Conservation (phyloP, 768 basidiomycete genomes). For the Boletus tomentosulus region DNA sequence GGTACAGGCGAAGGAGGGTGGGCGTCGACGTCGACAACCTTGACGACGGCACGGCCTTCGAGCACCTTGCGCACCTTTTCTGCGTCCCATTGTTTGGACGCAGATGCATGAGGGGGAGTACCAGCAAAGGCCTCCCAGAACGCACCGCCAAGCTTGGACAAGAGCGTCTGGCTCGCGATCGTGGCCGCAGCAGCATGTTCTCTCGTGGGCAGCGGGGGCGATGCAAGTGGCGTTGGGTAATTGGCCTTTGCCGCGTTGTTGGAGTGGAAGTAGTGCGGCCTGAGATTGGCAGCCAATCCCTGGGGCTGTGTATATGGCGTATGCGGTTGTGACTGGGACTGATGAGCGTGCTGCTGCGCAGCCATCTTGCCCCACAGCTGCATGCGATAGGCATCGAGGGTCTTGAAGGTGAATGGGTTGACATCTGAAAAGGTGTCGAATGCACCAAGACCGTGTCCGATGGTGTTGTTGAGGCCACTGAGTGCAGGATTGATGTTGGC, state of each 20-base stretch:
- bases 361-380: slow-evolving; percentile 93
- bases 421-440: slow-evolving; percentile 79
- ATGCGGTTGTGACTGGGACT: slow-evolving; percentile 33
- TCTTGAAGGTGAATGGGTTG: slow-evolving; percentile 86
- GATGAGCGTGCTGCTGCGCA: slow-evolving; percentile 51
- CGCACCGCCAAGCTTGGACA: slow-evolving; percentile 64
- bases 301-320: slow-evolving; percentile 20
- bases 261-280: slow-evolving; percentile 31
- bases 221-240: slow-evolving; percentile 46
- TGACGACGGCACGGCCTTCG: no score
- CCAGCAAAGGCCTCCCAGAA: slow-evolving; percentile 92
- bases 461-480: slow-evolving; percentile 23
- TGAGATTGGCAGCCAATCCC: slow-evolving; percentile 41
- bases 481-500: slow-evolving; percentile 30
- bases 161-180: slow-evolving; percentile 75
- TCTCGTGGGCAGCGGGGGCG: slow-evolving; percentile 25
- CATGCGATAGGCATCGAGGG: slow-evolving; percentile 83
- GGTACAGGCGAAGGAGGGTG: no score
- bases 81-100: no score
- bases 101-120: slow-evolving; percentile 16
- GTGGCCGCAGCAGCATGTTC: slow-evolving; percentile 45
- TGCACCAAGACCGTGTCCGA: slow-evolving; percentile 33
- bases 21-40: no score
- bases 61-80: no score
- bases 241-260: slow-evolving; percentile 7